Conservation (phyloP, 1,139 yeast species). For the Magnusiomyces clavatus region DNA sequence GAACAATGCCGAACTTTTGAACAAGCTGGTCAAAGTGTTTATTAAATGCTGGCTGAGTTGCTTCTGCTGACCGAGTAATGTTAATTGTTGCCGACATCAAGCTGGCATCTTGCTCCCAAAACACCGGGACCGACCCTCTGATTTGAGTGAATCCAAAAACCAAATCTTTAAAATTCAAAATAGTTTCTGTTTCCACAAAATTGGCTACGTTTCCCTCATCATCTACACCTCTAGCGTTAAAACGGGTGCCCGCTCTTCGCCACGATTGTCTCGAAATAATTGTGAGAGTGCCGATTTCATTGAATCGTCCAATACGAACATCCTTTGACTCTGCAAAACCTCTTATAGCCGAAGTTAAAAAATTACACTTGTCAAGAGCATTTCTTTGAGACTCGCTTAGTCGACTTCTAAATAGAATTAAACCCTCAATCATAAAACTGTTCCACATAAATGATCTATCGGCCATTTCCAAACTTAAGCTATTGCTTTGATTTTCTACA, state of each 20-base stretch:
- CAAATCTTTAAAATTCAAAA: conserved; percentile 49
- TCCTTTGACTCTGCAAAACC: conserved; percentile 83
- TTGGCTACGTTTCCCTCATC: conserved; percentile 89
- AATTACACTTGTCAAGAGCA: conserved; percentile 64
- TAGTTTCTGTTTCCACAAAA: conserved; percentile 89
- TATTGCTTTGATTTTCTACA: conserved; percentile 22
- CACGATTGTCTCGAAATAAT: conserved; percentile 90
- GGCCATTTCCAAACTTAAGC: conserved; percentile 35
- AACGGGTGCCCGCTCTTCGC: conserved; percentile 94
- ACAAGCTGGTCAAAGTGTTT: conserved; percentile 66
- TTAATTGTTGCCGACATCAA: conserved; percentile 71
- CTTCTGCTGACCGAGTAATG: conserved; percentile 80
- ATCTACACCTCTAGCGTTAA: conserved; percentile 89
- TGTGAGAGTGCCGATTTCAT: conserved; percentile 52
- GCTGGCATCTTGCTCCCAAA: conserved; percentile 96
- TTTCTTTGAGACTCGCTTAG: conserved; percentile 52
- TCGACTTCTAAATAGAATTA: conserved; percentile 65
- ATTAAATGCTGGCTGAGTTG: conserved; percentile 85
- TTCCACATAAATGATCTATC: conserved; percentile 97
- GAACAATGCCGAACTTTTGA: conserved; percentile 76
- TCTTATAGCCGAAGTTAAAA: conserved; percentile 82
- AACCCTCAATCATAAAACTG: conserved; percentile 77
- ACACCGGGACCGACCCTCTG: conserved; percentile 91
- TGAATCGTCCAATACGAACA: conserved; percentile 41
- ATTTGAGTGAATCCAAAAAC: conserved; percentile 76